phyloP scores from a whole-genome alignment of 805 yeast species.

The Jamesozyma piceae region DNA sequence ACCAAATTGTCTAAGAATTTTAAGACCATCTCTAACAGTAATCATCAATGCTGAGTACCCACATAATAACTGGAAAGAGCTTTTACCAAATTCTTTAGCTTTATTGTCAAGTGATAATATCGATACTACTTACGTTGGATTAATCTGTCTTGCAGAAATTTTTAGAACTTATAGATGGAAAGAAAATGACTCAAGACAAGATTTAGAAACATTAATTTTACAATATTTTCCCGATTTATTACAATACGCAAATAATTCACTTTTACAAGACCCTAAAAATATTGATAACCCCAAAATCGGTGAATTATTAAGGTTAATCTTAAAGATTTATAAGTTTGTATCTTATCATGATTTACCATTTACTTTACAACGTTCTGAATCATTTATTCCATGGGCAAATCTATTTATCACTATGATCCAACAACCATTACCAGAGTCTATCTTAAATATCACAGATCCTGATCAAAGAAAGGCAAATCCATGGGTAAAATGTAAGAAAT shows the following conservation, averaged over 20 bases:
- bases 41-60: slow-evolving; percentile 46
- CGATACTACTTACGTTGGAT: slow-evolving; percentile 49
- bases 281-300: slow-evolving; percentile 37
- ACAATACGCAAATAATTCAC: slow-evolving; percentile 50
- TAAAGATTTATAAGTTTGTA: slow-evolving; percentile 71
- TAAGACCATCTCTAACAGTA: slow-evolving; percentile 42
- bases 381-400: slow-evolving; percentile 59
- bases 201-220: slow-evolving; percentile 44
- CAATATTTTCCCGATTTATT: slow-evolving; percentile 59
- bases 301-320: slow-evolving; percentile 63
- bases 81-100: slow-evolving; percentile 38
- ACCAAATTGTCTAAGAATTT: slow-evolving; percentile 34
- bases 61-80: slow-evolving; percentile 41
- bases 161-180: slow-evolving; percentile 65
- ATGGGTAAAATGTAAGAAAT: slow-evolving; percentile 74
- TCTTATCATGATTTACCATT: slow-evolving; percentile 66
- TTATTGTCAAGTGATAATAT: slow-evolving; percentile 39
- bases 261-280: slow-evolving; percentile 32
- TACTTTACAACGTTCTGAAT: slow-evolving; percentile 45
- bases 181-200: slow-evolving; percentile 44
- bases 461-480: slow-evolving; percentile 49
- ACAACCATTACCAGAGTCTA: slow-evolving; percentile 36
- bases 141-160: slow-evolving; percentile 61
- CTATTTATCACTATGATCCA: slow-evolving; percentile 61
- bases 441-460: slow-evolving; percentile 36